Conservation (phyloP, 2,329 filamentous ascomycete species). For the Monosporascus sp. region DNA sequence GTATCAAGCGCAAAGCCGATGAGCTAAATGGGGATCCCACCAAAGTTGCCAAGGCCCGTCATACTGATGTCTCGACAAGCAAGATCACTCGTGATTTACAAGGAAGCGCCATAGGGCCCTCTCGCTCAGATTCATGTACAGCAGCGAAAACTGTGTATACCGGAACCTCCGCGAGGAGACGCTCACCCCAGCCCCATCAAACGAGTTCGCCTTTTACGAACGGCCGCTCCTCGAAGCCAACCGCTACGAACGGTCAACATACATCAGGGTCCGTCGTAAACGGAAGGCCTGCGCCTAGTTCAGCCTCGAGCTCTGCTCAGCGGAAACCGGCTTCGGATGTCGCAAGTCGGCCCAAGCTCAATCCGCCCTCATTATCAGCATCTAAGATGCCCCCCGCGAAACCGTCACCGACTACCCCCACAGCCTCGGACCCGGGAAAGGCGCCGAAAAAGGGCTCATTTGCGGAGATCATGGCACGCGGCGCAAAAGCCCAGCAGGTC, state of each 20-base stretch:
- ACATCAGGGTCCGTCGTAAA: slow-evolving; percentile 11
- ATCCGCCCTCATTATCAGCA: slow-evolving; percentile 8
- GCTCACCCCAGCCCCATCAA: slow-evolving; percentile 24
- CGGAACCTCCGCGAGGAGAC: slow-evolving; percentile 16
- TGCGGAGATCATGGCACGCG: slow-evolving; percentile 68
- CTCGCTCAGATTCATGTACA: slow-evolving; percentile 16
- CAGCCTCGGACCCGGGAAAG: slow-evolving; percentile 25
- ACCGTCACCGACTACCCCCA: slow-evolving; percentile 22
- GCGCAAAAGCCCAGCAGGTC: slow-evolving; percentile 57
- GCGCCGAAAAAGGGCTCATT: slow-evolving; percentile 68
- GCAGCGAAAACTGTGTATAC: slow-evolving; percentile 17
- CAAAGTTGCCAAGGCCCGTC: slow-evolving; percentile 23
- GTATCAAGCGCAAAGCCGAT: slow-evolving; percentile 54
- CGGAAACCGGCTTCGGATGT: slow-evolving; percentile 14
- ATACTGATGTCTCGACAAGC: slow-evolving; percentile 22
- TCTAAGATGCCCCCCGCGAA: slow-evolving; percentile 19
- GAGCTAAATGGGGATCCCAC: slow-evolving; percentile 29
- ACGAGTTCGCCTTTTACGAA: slow-evolving; percentile 20
- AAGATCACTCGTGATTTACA: slow-evolving; percentile 21
- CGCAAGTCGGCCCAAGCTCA: slow-evolving; percentile 17
- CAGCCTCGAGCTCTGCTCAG: slow-evolving; percentile 6
- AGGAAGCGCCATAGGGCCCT: slow-evolving; percentile 15
- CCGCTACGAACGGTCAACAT: slow-evolving; percentile 16
- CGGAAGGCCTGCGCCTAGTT: slow-evolving; percentile 8
- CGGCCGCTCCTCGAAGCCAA: slow-evolving; percentile 18